phyloP scores from a whole-genome alignment of 2,329 filamentous ascomycete species.

The Cladorrhinum sp. region DNA sequence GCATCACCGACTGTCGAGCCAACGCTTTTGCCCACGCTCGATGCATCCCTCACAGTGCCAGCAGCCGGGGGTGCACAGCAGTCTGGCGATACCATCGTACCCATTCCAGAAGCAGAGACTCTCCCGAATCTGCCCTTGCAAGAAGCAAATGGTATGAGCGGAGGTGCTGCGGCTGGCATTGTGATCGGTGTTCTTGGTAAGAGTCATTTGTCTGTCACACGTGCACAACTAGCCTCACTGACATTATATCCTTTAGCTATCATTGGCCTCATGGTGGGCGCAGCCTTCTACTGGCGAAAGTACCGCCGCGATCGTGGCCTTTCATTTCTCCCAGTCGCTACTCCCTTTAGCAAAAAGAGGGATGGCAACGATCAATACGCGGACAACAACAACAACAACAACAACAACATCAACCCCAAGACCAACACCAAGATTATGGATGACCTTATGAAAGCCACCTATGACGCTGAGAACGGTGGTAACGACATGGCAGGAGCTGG shows the following conservation, averaged over 20 bases:
- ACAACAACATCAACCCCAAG: constrained; percentile 12
- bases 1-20: constrained; percentile 1
- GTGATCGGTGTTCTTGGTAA: constrained; percentile 23
- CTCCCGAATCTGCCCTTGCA: background rate
- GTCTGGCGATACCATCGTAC: background rate
- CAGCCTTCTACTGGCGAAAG: constrained; percentile 19
- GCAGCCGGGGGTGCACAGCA: constrained; percentile 4
- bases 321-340: constrained; percentile 12
- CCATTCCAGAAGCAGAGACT: background rate
- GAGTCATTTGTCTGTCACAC: background rate
- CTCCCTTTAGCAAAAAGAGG: constrained; percentile 1
- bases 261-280: constrained; percentile 14
- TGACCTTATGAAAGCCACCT: constrained; percentile 25
- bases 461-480: constrained; percentile 13
- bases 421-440: constrained; percentile 28
- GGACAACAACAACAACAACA: constrained; percentile 1
- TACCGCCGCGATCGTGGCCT: constrained; percentile 16
- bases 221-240: background rate
- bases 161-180: constrained; percentile 18
- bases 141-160: constrained; percentile 2
- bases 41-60: constrained; percentile 3
- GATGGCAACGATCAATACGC: background rate
- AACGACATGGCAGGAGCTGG: constrained; percentile 16
- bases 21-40: background rate
- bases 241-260: constrained; percentile 16